Conservation (phyloP, 768 basidiomycete species). For the Terana coerulea region DNA sequence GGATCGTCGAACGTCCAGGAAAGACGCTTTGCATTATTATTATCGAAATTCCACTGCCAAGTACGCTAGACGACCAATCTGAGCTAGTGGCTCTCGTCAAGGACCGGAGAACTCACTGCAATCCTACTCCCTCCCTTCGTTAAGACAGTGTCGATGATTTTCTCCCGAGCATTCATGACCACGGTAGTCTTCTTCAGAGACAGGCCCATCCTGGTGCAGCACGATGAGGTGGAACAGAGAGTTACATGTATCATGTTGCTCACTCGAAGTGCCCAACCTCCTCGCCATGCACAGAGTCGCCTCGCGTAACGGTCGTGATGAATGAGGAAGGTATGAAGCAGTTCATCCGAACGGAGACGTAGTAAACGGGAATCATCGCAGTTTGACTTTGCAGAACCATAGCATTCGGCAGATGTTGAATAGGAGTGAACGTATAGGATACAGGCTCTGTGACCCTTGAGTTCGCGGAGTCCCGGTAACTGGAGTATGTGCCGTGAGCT, state of each 20-base stretch:
- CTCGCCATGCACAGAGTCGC: slow-evolving; percentile 38
- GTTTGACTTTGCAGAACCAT: slow-evolving; percentile 15
- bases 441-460: slow-evolving; percentile 4
- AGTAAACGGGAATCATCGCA: slow-evolving; percentile 30
- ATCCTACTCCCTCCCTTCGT: slow-evolving; percentile 12
- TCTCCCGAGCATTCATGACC: slow-evolving; percentile 18
- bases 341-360: slow-evolving; percentile 44
- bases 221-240: background rate
- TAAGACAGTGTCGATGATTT: slow-evolving; percentile 17
- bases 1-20: slow-evolving; percentile 21
- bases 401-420: slow-evolving; percentile 15
- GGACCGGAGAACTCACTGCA: slow-evolving; percentile 12
- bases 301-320: slow-evolving; percentile 40
- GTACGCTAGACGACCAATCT: slow-evolving; percentile 14
- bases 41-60: slow-evolving; percentile 22
- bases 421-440: slow-evolving; percentile 13
- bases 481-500: background rate
- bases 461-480: slow-evolving; percentile 4
- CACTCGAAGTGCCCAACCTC: slow-evolving; percentile 49
- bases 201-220: slow-evolving; percentile 20
- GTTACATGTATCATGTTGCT: background rate
- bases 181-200: slow-evolving; percentile 16
- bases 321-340: slow-evolving; percentile 47
- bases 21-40: slow-evolving; percentile 9
- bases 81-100: background rate